A percentile compares a stretch with the other conserved stretches of the same genome.
phyloP scores from a whole-genome alignment of 805 yeast species.

The Candida jianshihensis region DNA sequence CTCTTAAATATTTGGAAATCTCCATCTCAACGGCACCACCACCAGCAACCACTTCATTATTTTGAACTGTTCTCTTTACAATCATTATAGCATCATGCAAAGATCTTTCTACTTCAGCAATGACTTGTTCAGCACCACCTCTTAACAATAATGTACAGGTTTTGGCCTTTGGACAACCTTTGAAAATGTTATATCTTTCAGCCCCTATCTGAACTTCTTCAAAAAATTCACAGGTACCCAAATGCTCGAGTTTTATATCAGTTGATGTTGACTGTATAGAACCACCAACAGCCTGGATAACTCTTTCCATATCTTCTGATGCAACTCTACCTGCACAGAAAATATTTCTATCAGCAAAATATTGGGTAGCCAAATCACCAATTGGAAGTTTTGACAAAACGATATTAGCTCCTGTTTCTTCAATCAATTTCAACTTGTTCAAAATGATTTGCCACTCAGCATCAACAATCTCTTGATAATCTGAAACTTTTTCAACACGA shows the following conservation, averaged over 20 bases:
- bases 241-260: slow-evolving; percentile 58
- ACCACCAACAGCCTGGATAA: slow-evolving; percentile 91
- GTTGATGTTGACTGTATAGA: slow-evolving; percentile 71
- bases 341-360: slow-evolving; percentile 90
- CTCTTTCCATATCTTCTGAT: slow-evolving; percentile 85
- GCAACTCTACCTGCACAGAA: slow-evolving; percentile 97
- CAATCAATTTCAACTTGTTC: slow-evolving; percentile 77
- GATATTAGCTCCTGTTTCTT: slow-evolving; percentile 81
- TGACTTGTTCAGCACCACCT: slow-evolving; percentile 98
- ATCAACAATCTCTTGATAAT: slow-evolving; percentile 93
- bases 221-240: slow-evolving; percentile 79
- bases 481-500: slow-evolving; percentile 86
- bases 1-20: slow-evolving; percentile 79
- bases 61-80: slow-evolving; percentile 88
- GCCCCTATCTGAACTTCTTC: slow-evolving; percentile 96
- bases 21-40: slow-evolving; percentile 99
- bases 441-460: slow-evolving; percentile 98
- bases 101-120: slow-evolving; percentile 96
- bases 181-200: slow-evolving; percentile 88
- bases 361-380: slow-evolving; percentile 98
- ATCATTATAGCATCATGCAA: slow-evolving; percentile 98
- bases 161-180: slow-evolving; percentile 86
- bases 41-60: slow-evolving; percentile 88
- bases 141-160: slow-evolving; percentile 90
- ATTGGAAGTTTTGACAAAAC: slow-evolving; percentile 93